Base-by-base conservation (phyloP, 352 stramenopile genomes). In the Elongisporangium undulatum region DNA sequence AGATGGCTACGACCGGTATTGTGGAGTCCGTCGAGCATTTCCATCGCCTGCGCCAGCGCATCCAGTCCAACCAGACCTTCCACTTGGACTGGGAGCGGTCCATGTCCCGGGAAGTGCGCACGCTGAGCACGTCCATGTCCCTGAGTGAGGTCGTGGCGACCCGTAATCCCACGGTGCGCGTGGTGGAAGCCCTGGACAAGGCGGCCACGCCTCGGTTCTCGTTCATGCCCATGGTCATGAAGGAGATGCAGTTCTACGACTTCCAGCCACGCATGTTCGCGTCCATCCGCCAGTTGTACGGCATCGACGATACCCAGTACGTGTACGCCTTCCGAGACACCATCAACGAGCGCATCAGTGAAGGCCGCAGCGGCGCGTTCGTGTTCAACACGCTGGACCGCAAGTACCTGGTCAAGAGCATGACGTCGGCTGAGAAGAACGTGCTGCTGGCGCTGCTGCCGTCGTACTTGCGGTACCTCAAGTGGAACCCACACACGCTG, bases 361-460 rank as follows among this genome's bases (percentile, higher is more conserved):
- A 97, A 77, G 90, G 90, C 3, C 72, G 86, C 52, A 94, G 79
- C 52, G 90, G 87, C 10, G 90, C 82, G 13, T 97, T 97, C 52
- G 81, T 97, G 20, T 97, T 97, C 58, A 92, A 90, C 53, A 94
- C 89, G 39, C 90, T 75, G 62, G 87, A 97, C 57, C 79, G 83
- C 45, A 91, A 93, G 62, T 96, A 96, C 61, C 54, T 97, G n/a
- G 88, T 97, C 12, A 97, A 97, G 64, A 96, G 80, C 56, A 95
- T 89, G 51, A 92, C 82, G 4, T 64, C 75, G 1, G 71, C 71
- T 13, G 91, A 97, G 68, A 89, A 90, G 52, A 66, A 82, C n/a
- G 82, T 91, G 17, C 61, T 97, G 51, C 67, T 92, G 0, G 56
- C 68, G n/a, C 71, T 97, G 17, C 62, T 97, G 51, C 86, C 89